These are phyloP conservation scores for Botryotinia narcissicola DNA, from an alignment of 2,329 filamentous ascomycete species.

Conservation along the genomic window DNA sequence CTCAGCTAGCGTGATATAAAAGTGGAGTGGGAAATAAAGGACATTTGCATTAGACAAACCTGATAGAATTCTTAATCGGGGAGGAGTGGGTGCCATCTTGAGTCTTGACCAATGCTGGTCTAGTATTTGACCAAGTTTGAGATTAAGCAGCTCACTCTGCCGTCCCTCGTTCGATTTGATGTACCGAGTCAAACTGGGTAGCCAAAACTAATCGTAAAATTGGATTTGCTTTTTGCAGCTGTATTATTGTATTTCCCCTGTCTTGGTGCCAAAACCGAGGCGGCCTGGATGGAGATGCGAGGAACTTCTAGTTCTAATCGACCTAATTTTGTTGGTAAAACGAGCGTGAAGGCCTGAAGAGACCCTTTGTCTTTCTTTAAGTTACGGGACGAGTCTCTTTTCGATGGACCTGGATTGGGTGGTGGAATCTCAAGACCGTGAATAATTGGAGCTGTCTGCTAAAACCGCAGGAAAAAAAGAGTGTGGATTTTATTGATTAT, in stretches of 20 bases:
- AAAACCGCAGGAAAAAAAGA: slow-evolving; percentile 7
- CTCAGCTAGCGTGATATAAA: slow-evolving; percentile 23
- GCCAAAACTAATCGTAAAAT: slow-evolving; percentile 13
- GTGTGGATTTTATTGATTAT: slow-evolving; percentile 16
- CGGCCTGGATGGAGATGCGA: not conserved
- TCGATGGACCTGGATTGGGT: slow-evolving; percentile 3
- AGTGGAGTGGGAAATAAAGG: slow-evolving; percentile 29
- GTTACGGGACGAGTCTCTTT: not conserved
- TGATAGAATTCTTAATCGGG: slow-evolving; percentile 40
- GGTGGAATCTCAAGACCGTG: not conserved
- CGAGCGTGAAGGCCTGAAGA: slow-evolving; percentile 18
- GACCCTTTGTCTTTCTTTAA: not conserved
- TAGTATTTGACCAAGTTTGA: slow-evolving; percentile 29
- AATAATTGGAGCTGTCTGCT: slow-evolving; percentile 4
- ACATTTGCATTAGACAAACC: slow-evolving; percentile 35
- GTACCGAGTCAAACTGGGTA: slow-evolving; percentile 23
- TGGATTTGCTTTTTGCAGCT: slow-evolving; percentile 16
- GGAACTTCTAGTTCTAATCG: slow-evolving; percentile 7
- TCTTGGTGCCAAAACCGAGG: slow-evolving; percentile 15
- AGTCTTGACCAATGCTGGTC: slow-evolving; percentile 33
- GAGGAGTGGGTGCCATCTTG: slow-evolving; percentile 39
- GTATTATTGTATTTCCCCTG: slow-evolving; percentile 8
- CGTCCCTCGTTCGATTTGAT: slow-evolving; percentile 25
- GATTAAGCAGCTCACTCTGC: slow-evolving; percentile 29
- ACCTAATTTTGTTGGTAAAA: slow-evolving; percentile 12